phyloP scores from a whole-genome alignment of 495 filamentous ascomycete genomes.

The Penicillium alfredii region DNA sequence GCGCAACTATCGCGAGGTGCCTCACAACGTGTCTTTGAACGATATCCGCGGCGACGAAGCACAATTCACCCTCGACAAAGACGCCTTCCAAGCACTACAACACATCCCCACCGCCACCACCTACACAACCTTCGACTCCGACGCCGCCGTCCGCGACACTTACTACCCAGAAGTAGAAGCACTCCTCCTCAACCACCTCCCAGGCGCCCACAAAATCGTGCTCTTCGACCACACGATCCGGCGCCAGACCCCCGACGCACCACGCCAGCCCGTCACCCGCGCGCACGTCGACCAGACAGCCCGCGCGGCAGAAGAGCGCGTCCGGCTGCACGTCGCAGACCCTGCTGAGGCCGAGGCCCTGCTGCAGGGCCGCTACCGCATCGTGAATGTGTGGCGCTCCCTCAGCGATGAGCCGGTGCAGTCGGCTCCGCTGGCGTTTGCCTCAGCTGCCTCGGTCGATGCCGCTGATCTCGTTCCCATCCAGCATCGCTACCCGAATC shows the following conservation, averaged over 20 bases:
- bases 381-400: conserved; percentile 86
- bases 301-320: conserved; percentile 55
- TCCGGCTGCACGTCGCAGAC: conserved; percentile 55
- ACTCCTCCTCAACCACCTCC: conserved; percentile 56
- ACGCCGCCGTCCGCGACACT: conserved; percentile 52
- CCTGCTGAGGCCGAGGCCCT: conserved; percentile 51
- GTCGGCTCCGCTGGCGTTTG: conserved; percentile 64
- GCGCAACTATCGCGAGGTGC: conserved; percentile 51
- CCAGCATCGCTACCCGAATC: conserved; percentile 68
- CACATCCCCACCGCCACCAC: conserved; percentile 43
- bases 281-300: conserved; percentile 84
- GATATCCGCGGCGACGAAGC: conserved; percentile 63
- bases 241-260: conserved; percentile 44
- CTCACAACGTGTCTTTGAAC: conserved; percentile 45
- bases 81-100: conserved; percentile 61
- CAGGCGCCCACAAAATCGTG: conserved; percentile 55
- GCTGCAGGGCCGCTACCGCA: conserved; percentile 60
- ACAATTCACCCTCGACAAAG: conserved; percentile 59
- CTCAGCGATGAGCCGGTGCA: conserved; percentile 63
- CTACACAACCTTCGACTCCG: conserved; percentile 56
- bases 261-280: conserved; percentile 57
- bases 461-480: conserved; percentile 59
- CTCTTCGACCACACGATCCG: conserved; percentile 93
- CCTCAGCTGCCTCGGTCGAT: conserved; percentile 51
- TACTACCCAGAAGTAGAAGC: conserved; percentile 83